A percentile compares a stretch with the other conserved stretches of the same genome.
phyloP scores from a whole-genome alignment of 2,329 filamentous ascomycete genomes.

The Apiospora pterosperma region DNA sequence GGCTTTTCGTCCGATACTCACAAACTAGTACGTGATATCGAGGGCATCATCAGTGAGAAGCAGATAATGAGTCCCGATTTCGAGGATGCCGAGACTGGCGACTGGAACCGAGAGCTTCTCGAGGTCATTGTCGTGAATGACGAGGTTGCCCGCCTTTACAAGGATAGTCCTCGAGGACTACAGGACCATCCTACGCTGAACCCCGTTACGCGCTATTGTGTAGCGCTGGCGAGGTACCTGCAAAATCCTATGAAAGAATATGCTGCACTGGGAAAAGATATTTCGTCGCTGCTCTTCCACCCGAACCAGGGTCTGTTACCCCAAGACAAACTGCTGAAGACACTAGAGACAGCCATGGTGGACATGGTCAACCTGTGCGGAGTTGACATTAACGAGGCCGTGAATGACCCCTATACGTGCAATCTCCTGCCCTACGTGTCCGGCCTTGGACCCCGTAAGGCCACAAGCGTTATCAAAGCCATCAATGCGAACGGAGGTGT shows the following conservation, averaged over 20 bases:
- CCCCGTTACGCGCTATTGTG: constrained; percentile 81
- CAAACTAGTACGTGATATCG: constrained; percentile 76
- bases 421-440: constrained; percentile 88
- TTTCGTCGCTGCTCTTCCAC: constrained; percentile 84
- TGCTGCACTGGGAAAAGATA: constrained; percentile 83
- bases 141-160: constrained; percentile 94
- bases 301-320: constrained; percentile 85
- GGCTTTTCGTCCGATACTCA: constrained; percentile 87
- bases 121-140: constrained; percentile 94
- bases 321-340: constrained; percentile 79
- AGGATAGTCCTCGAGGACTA: constrained; percentile 77
- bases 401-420: constrained; percentile 75
- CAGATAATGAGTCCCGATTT: constrained; percentile 78
- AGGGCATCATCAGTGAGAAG: constrained; percentile 73
- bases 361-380: constrained; percentile 98
- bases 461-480: constrained; percentile 78
- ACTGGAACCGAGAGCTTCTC: constrained; percentile 73
- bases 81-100: constrained; percentile 71
- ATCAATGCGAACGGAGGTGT: constrained; percentile 89
- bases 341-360: constrained; percentile 93
- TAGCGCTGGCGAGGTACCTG: constrained; percentile 84
- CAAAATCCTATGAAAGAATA: constrained; percentile 98
- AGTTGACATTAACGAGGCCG: constrained; percentile 91
- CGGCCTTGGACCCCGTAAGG: constrained; percentile 89
- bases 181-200: constrained; percentile 78